Conservation (phyloP, 2,329 filamentous ascomycete species). For the Mycosphaerelloides madeirae region DNA sequence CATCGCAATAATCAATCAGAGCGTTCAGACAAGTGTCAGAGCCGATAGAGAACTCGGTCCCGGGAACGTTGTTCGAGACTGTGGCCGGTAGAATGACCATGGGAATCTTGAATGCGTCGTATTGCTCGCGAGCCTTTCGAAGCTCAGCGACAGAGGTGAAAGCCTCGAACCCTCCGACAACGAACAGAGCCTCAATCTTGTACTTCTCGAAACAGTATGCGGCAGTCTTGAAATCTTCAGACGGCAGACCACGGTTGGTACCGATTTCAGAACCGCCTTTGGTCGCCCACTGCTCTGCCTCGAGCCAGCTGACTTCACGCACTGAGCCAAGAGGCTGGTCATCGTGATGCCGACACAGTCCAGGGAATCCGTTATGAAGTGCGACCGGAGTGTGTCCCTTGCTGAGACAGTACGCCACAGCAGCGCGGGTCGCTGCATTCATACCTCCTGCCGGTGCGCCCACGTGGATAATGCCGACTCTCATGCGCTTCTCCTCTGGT, state of each 20-base stretch:
- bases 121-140: slow-evolving; percentile 71
- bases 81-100: slow-evolving; percentile 91
- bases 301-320: slow-evolving; percentile 82
- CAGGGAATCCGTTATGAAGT: slow-evolving; percentile 95
- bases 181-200: slow-evolving; percentile 84
- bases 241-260: slow-evolving; percentile 88
- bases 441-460: slow-evolving; percentile 95
- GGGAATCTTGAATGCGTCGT: slow-evolving; percentile 84
- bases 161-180: slow-evolving; percentile 88
- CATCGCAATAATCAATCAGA: slow-evolving; percentile 90
- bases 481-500: slow-evolving; percentile 75
- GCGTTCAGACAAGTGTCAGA: slow-evolving; percentile 97
- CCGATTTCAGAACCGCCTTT: slow-evolving; percentile 97
- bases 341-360: slow-evolving; percentile 81
- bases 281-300: slow-evolving; percentile 92
- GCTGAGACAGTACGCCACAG: slow-evolving; percentile 85
- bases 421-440: slow-evolving; percentile 92
- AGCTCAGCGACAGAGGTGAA: slow-evolving; percentile 89
- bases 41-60: slow-evolving; percentile 93
- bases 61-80: slow-evolving; percentile 96
- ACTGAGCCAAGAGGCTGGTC: slow-evolving; percentile 80
- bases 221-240: slow-evolving; percentile 77
- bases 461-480: slow-evolving; percentile 92
- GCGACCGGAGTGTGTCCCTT: slow-evolving; percentile 89
- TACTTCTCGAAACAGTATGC: slow-evolving; percentile 80